Evolutionary conservation across 352 stramenopile species (phyloP).

Genomic region (Phytophthora fragariae): DNA sequence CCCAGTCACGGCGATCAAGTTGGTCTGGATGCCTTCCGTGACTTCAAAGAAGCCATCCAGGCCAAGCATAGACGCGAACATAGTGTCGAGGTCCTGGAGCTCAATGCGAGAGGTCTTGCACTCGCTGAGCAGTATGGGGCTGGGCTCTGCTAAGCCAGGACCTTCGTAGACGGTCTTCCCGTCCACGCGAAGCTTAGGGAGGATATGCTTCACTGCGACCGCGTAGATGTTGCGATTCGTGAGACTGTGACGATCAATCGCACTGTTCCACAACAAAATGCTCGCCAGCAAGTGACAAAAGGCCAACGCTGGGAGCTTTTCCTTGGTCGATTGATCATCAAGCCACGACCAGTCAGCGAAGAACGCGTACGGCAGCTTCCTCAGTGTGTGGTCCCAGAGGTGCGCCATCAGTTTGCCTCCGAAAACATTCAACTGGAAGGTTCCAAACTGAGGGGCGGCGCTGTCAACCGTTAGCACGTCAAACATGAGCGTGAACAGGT

Average conservation of each 20-base stretch:
- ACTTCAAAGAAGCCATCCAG: slow-evolving; percentile 49
- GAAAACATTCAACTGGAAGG: slow-evolving; percentile 57
- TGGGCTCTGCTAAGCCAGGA: slow-evolving; percentile 4
- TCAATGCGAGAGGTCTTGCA: slow-evolving; percentile 38
- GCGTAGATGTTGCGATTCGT: slow-evolving; percentile 40
- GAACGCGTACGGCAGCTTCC: slow-evolving; percentile 62
- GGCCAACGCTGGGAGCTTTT: slow-evolving; percentile 49
- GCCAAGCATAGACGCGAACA: slow-evolving; percentile 35
- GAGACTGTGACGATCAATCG: slow-evolving; percentile 37
- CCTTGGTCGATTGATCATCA: slow-evolving; percentile 52
- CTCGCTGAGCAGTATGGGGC: slow-evolving; percentile 26
- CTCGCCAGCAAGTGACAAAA: slow-evolving; percentile 61
- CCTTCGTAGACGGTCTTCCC: slow-evolving; percentile 16
- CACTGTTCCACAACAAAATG: slow-evolving; percentile 57
- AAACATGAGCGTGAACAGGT: slow-evolving; percentile 66
- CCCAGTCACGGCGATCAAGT: slow-evolving; percentile 20
- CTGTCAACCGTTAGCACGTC: slow-evolving; percentile 41
- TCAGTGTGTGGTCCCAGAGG: slow-evolving; percentile 58
- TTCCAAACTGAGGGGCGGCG: slow-evolving; percentile 33
- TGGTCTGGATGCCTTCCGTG: slow-evolving; percentile 41
- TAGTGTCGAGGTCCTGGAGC: slow-evolving; percentile 38
- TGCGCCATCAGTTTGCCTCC: slow-evolving; percentile 46
- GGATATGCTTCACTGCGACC: slow-evolving; percentile 33
- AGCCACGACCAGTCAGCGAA: slow-evolving; percentile 79
- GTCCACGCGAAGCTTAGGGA: slow-evolving; percentile 33